Conservation (phyloP, 2,329 filamentous ascomycete species). For the Botrytis hyacinthi region DNA sequence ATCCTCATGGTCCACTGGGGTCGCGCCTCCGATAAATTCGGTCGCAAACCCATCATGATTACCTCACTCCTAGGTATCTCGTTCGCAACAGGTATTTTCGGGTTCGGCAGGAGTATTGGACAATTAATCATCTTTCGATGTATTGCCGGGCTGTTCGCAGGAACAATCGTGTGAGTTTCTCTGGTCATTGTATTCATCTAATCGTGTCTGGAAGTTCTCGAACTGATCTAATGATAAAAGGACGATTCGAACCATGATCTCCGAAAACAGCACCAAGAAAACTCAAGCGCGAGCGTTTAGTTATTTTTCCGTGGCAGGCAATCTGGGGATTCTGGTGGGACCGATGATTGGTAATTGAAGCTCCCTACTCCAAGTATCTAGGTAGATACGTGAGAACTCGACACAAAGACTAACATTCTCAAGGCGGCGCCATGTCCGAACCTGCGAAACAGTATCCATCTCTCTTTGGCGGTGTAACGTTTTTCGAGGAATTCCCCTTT, state of each 20-base stretch:
- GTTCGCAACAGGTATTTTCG: constrained; percentile 63
- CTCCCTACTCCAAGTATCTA: too few relatives aligned
- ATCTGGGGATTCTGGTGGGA: constrained; percentile 71
- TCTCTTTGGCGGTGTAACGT: constrained; percentile 53
- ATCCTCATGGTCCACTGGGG: constrained; percentile 76
- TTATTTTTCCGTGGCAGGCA: constrained; percentile 73
- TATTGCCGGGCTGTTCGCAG: constrained; percentile 70
- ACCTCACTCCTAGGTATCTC: constrained; percentile 63
- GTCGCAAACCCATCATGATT: constrained; percentile 71
- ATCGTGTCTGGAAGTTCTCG: background rate
- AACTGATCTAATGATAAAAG: constrained; percentile 22
- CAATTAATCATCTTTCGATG: constrained; percentile 75
- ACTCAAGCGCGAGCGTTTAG: constrained; percentile 74
- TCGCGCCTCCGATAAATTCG: constrained; percentile 62
- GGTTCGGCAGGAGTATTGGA: constrained; percentile 62
- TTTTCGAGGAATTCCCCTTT: constrained; percentile 66
- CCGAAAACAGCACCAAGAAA: constrained; percentile 65
- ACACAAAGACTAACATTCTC: constrained; percentile 13
- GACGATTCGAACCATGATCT: constrained; percentile 71
- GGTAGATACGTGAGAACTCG: constrained; percentile 34
- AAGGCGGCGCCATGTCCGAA: constrained; percentile 66
- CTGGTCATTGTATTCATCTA: background rate
- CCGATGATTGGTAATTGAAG: constrained; percentile 44
- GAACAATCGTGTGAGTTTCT: constrained; percentile 58
- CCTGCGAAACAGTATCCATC: constrained; percentile 62